phyloP scores from a whole-genome alignment of 1,284 basidiomycete genomes.

The Malassezia globosa region DNA sequence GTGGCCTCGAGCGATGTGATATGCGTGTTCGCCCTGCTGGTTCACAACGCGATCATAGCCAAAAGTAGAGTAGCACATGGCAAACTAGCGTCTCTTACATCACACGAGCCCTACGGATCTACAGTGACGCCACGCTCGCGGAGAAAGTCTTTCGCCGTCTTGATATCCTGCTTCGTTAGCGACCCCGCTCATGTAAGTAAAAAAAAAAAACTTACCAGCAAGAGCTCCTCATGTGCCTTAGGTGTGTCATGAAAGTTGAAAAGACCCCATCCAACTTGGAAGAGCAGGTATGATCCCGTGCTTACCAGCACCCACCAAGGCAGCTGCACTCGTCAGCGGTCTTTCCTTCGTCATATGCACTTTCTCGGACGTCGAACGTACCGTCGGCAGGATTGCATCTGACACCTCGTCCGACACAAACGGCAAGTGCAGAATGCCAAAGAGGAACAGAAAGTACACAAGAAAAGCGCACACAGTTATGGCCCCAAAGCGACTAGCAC shows the following conservation, averaged over 20 bases:
- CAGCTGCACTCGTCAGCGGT: slow-evolving; percentile 12
- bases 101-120: slow-evolving; percentile 1
- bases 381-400: slow-evolving; percentile 18
- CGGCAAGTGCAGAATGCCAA: slow-evolving; percentile 20
- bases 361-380: slow-evolving; percentile 6
- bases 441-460: slow-evolving; percentile 19
- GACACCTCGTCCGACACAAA: slow-evolving; percentile 5
- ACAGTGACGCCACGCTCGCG: slow-evolving; percentile 20
- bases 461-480: slow-evolving; percentile 3
- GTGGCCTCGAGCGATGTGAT: too few species aligned
- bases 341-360: too few species aligned
- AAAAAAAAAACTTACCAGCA: slow-evolving; percentile 17
- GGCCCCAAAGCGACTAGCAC: slow-evolving; percentile 15
- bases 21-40: too few species aligned
- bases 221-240: slow-evolving; percentile 23
- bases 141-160: slow-evolving; percentile 25
- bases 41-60: too few species aligned
- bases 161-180: slow-evolving; percentile 26
- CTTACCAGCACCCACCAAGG: slow-evolving; percentile 30
- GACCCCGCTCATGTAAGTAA: neutral
- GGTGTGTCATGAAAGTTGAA: slow-evolving; percentile 26
- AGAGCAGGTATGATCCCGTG: slow-evolving; percentile 23
- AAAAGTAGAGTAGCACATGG: too few species aligned
- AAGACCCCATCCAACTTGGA: slow-evolving; percentile 25
- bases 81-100: too few species aligned